Base-by-base conservation (phyloP, 352 stramenopile species). In the Globisporangium splendens region DNA sequence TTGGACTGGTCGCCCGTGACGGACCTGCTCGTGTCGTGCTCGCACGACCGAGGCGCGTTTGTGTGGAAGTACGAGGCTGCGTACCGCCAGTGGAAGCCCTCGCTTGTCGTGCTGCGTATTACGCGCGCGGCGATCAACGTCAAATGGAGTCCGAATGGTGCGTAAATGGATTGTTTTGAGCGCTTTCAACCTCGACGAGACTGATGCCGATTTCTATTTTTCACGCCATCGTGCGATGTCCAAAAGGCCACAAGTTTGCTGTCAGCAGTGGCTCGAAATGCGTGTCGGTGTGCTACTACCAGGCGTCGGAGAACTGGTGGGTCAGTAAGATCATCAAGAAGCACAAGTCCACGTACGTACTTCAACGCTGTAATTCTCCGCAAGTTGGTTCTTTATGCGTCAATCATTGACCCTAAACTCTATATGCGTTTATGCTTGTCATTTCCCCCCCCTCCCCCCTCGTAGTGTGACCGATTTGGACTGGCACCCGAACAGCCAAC, bases 311-410 rank as follows among this genome's bases (percentile, higher is more conserved):
- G 64, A 95, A 98, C 72, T 98, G 93, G 93, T 98, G 95, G 91
- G 84, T 98, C 54, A 92, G 79, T 62, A 98, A 98, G 78, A 96
- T 98, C 68, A 97, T 98, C 73, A 98, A 98, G 72, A 97, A 97
- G 65, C 91, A 98, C 80, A 98, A 98, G 78, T 97, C 87, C 39
- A 98, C 93, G 85, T 95, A 92, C 56, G 73, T 96, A 17, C 7
- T 21, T 52, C 7, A 8, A 35, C 20, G 13, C 4, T 21, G 28
- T 61, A 14, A 54, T 31, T 56, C 6, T 15, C 43, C 13, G 8
- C 31, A n/a, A n/a, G n/a, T n/a, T n/a, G n/a, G n/a, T n/a, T n/a
- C 28, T 35, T 8, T 10, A 35, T 35, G n/a, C n/a, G n/a, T n/a
- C n/a, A n/a, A 35, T 35, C 10, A 11, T 35, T 35, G 28, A 3